Evolutionary conservation across 2,329 filamentous ascomycete genomes (phyloP), one percentile per base, ranked within the genome.

Genomic region (Trichoderma sp.): DNA sequence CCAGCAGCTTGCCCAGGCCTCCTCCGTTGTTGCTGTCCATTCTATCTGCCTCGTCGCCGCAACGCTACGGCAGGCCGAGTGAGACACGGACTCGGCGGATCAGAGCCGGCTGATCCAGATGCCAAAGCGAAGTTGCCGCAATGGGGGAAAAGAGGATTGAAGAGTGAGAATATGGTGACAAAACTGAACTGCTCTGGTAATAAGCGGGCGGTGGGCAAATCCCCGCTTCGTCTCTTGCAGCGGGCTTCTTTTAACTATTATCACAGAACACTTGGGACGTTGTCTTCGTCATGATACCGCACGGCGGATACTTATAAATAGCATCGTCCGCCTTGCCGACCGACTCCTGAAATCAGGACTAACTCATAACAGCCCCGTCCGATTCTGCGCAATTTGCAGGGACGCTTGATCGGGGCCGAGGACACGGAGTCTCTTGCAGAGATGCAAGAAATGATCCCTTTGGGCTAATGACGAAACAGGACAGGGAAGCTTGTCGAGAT

Each of bases 1-100:
- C 79, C 39, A 89, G 76, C 34, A 88, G 80, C 76, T 86, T 87
- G 67, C 79, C 81, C 52, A 86, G 76, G 13, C 80, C 79, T 65
- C 69, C 69, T 61, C 61, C 32, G 42, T 53, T 69, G 54, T 59
- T 70, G 70, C 69, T 69, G 35, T 70, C 70, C 70, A 71, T 72
- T 34, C n/a, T 53, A 12, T 50, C 7, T 29, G 42, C 42, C 52
- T 32, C 25, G 10, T 48, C n/a, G 42, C 4, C 42, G 22, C 53
- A 19, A 53, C 39, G 45, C 34, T 53, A 42, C 17, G 29, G 17
- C 34, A 29, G 37, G 35, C 60, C 42, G 53, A 50, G 29, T 57
- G 53, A 66, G 34, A 50, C 63, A 32, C 34, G 53, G 45, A 25
- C 25, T 54, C 19, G 60, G 29, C 19, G 42, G 59, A 52, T 52